Conservation (phyloP, 371 early-diverging fungal species). For the Basidiobolus meristosporus region DNA sequence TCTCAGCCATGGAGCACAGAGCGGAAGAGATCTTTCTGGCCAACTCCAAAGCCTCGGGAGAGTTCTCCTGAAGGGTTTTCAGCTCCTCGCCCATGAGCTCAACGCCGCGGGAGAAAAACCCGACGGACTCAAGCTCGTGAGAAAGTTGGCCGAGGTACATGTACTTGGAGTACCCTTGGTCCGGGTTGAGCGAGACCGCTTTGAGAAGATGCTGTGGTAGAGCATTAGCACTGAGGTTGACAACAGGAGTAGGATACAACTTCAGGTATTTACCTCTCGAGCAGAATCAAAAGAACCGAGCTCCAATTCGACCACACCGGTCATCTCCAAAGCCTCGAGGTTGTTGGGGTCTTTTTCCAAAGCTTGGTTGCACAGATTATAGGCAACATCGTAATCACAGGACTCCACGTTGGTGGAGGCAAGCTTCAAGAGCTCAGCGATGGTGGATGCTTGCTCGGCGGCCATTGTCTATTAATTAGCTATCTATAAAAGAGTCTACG, state of each 20-base stretch:
- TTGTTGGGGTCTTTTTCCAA: constrained; percentile 38
- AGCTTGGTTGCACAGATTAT: constrained; percentile 46
- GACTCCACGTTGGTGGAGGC: constrained; percentile 25
- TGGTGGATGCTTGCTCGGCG: background rate
- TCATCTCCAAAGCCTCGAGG: constrained; percentile 40
- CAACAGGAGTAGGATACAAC: background rate
- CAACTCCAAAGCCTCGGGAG: background rate
- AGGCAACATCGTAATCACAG: constrained; percentile 51
- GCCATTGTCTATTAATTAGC: no score
- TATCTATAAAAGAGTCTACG: no score
- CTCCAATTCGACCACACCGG: constrained; percentile 59
- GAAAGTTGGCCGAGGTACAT: constrained; percentile 70
- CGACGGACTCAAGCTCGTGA: background rate
- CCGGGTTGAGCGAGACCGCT: constrained; percentile 42
- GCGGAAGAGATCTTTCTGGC: constrained; percentile 56
- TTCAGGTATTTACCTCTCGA: constrained; percentile 20
- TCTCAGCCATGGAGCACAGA: constrained; percentile 84
- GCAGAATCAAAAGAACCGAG: constrained; percentile 46
- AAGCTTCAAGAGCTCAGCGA: constrained; percentile 2
- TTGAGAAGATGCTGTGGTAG: constrained; percentile 33
- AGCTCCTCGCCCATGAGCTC: background rate
- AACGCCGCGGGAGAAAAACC: background rate
- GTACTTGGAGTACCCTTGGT: constrained; percentile 56
- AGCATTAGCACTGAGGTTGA: background rate
- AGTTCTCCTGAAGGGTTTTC: background rate